These are phyloP conservation scores for Myxozyma mucilagina DNA, from an alignment of 805 yeast species.

Conservation along the genomic window DNA sequence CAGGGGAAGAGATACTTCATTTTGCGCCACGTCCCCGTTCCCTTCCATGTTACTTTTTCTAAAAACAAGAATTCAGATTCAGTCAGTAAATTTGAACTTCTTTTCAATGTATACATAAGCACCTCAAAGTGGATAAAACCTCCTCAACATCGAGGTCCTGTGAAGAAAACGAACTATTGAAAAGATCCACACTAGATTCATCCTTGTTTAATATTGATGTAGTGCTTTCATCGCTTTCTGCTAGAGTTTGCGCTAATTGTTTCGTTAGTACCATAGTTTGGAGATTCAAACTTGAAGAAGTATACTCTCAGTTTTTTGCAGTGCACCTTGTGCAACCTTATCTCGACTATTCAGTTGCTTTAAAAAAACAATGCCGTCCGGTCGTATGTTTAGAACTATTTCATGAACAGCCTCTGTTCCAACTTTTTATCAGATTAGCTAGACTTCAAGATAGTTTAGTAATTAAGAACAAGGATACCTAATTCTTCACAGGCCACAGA, in stretches of 20 bases:
- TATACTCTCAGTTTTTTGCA: neutral
- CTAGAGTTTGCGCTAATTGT: neutral
- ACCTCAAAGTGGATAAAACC: neutral
- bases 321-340: neutral
- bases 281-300: neutral
- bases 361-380: constrained; percentile 7
- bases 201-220: neutral
- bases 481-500: constrained; percentile 22
- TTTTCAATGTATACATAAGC: neutral
- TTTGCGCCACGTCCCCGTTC: too few species aligned
- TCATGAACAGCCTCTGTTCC: constrained; percentile 9
- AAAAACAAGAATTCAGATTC: too few species aligned
- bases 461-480: neutral
- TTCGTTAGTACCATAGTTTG: too few species aligned
- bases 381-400: neutral
- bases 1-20: too few species aligned
- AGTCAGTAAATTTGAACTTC: neutral
- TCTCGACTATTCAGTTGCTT: constrained; percentile 2
- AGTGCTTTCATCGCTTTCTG: neutral
- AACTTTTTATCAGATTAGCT: neutral
- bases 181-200: neutral
- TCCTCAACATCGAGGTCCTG: neutral
- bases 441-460: neutral
- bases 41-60: too few species aligned
- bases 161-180: neutral